phyloP scores from a whole-genome alignment of 345 rosid genomes.

The Acer yangbiense region DNA sequence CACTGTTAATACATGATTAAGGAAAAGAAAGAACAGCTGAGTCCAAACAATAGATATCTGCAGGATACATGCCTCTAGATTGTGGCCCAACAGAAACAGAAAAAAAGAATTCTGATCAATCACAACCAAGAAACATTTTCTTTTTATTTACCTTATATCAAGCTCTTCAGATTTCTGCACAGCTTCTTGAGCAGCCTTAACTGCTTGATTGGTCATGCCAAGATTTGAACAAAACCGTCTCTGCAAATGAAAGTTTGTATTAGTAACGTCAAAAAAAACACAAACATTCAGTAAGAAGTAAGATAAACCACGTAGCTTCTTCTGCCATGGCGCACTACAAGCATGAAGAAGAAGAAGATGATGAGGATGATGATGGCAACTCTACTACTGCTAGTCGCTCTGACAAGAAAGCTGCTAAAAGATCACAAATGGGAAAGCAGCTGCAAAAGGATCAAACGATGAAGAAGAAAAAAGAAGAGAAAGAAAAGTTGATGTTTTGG shows the following conservation, averaged over 20 bases:
- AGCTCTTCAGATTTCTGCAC: conserved; percentile 49
- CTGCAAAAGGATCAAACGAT: conserved; percentile 11
- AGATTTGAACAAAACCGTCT: conserved; percentile 58
- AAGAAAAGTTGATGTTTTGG: conserved; percentile 19
- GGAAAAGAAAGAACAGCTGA: neutral
- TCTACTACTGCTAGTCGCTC: neutral
- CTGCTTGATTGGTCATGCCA: conserved; percentile 50
- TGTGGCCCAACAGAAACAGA: no score
- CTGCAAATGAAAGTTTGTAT: conserved; percentile 18
- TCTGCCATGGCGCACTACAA: conserved; percentile 39
- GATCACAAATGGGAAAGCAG: conserved; percentile 11
- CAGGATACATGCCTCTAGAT: no score
- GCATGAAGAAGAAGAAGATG: conserved; percentile 2
- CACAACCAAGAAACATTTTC: no score
- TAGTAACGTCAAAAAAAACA: neutral
- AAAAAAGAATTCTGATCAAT: no score
- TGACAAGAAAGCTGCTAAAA: conserved; percentile 11
- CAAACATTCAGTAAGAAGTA: neutral
- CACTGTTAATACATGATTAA: neutral
- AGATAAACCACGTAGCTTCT: conserved; percentile 34
- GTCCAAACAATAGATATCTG: neutral
- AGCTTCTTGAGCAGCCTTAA: conserved; percentile 56
- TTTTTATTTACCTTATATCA: conserved; percentile 37
- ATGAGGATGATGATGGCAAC: conserved; percentile 8
- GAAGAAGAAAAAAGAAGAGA: conserved; percentile 18